phyloP scores from a whole-genome alignment of 2,329 filamentous ascomycete species.

The Rutstroemia sp. region DNA sequence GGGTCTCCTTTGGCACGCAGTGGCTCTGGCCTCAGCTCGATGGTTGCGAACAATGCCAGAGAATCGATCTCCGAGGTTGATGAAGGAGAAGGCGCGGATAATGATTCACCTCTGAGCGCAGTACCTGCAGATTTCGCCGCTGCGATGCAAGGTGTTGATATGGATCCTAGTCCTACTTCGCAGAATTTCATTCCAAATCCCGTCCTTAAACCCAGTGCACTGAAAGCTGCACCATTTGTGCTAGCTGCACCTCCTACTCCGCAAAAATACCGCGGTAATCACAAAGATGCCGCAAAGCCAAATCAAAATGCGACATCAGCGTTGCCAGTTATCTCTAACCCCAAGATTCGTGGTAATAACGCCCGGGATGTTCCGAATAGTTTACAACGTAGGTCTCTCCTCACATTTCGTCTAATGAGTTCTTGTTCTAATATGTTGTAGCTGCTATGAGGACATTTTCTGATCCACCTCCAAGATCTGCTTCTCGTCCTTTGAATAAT shows the following conservation, averaged over 20 bases:
- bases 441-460: neutral
- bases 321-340: neutral
- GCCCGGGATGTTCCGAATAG: neutral
- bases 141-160: conserved; percentile 23
- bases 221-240: conserved; percentile 18
- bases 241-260: conserved; percentile 22
- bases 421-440: neutral
- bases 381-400: neutral
- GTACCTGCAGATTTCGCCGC: conserved; percentile 21
- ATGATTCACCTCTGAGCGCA: conserved; percentile 13
- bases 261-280: conserved; percentile 11
- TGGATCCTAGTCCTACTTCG: conserved; percentile 14
- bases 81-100: conserved; percentile 17
- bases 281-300: conserved; percentile 1
- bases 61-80: conserved; percentile 28
- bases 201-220: neutral
- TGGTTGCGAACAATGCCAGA: conserved; percentile 14
- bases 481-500: neutral
- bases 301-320: neutral
- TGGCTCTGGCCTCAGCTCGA: conserved; percentile 19
- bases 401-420: neutral
- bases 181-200: conserved; percentile 3
- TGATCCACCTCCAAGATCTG: conserved; percentile 6
- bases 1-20: conserved; percentile 21
- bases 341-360: neutral